Conservation (phyloP, 306 rosid genomes). For the Albizia julibrissin region DNA sequence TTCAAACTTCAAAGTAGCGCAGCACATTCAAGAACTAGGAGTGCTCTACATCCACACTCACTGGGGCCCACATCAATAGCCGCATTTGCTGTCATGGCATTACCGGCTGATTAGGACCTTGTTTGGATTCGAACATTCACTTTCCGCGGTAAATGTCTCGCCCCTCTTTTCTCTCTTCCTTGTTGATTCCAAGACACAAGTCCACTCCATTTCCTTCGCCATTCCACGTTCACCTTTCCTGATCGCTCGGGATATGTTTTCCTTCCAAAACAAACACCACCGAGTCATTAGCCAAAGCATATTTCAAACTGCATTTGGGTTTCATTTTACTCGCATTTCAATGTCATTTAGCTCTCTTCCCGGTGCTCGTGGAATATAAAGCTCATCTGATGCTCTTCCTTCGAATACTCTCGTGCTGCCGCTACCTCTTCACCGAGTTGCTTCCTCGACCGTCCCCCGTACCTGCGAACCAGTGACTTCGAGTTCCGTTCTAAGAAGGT, state of each 20-base stretch:
- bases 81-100: conserved; percentile 36
- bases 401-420: background rate
- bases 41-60: conserved; percentile 35
- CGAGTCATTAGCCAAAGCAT: background rate
- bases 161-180: conserved; percentile 10
- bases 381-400: conserved; percentile 6
- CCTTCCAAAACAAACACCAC: conserved; percentile 30
- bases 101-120: background rate
- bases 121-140: conserved; percentile 12
- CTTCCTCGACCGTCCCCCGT: background rate
- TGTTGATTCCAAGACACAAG: conserved; percentile 13
- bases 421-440: background rate
- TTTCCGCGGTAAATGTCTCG: conserved; percentile 14
- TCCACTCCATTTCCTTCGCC: background rate
- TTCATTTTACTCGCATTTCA: conserved; percentile 33
- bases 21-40: conserved; percentile 9
- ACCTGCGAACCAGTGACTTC: background rate
- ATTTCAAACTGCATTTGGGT: conserved; percentile 40
- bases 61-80: conserved; percentile 38
- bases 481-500: conserved; percentile 33
- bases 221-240: background rate
- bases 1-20: conserved; percentile 5
- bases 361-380: conserved; percentile 30
- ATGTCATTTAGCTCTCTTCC: conserved; percentile 35
- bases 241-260: conserved; percentile 3